Percentiles rank a stretch among this genome's conserved stretches.
These are phyloP conservation scores for Botrytis porri DNA, from an alignment of 2,329 filamentous ascomycete genomes.

Conservation along the genomic window DNA sequence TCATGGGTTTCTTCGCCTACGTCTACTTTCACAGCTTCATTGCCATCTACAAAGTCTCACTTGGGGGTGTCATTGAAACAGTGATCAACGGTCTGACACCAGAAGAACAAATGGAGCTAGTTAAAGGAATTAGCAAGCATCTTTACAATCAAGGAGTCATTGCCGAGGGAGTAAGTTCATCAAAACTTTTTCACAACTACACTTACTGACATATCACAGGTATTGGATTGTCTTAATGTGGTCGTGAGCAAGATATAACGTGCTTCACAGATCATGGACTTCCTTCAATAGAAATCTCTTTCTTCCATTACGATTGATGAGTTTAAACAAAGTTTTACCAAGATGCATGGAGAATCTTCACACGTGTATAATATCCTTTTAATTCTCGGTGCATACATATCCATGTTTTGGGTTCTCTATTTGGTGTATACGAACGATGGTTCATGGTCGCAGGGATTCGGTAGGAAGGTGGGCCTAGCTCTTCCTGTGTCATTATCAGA, in stretches of 20 bases:
- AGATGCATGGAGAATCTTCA: constrained; percentile 14
- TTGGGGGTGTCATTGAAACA: constrained; percentile 84
- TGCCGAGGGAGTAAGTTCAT: constrained; percentile 36
- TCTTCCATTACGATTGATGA: constrained; percentile 14
- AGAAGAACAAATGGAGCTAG: constrained; percentile 85
- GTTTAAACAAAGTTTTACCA: constrained; percentile 12
- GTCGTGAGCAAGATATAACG: constrained; percentile 33
- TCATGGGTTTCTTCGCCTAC: constrained; percentile 98
- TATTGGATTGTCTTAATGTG: constrained; percentile 34
- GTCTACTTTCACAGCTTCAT: constrained; percentile 99
- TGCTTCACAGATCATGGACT: neutral
- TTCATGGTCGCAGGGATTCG: neutral
- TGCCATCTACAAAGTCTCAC: constrained; percentile 77
- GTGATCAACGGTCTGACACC: constrained; percentile 84
- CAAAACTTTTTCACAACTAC: neutral
- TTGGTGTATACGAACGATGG: constrained; percentile 9
- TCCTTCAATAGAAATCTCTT: neutral
- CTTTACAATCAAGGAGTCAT: constrained; percentile 58
- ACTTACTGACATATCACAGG: constrained; percentile 25
- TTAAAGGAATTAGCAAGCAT: constrained; percentile 62
- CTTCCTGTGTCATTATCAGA: neutral
- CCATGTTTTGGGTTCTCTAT: constrained; percentile 13
- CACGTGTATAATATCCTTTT: constrained; percentile 20
- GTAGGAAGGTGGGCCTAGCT: neutral
- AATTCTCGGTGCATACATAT: constrained; percentile 18